These are phyloP conservation scores for Jaapia argillacea DNA, from an alignment of 768 basidiomycete species.

Conservation along the genomic window DNA sequence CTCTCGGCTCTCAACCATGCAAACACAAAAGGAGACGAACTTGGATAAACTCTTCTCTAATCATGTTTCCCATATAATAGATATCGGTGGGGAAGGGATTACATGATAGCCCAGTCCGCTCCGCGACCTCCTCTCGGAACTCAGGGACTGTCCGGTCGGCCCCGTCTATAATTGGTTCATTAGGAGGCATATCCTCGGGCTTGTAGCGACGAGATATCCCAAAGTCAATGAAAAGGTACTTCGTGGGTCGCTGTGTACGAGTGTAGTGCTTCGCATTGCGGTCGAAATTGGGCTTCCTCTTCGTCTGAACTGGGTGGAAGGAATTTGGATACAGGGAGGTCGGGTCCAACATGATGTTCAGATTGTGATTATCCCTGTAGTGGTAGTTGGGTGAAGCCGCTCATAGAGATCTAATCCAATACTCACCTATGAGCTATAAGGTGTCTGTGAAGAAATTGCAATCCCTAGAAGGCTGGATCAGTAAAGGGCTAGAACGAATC, in stretches of 20 bases:
- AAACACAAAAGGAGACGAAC: conserved; percentile 3
- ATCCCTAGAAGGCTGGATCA: conserved; percentile 6
- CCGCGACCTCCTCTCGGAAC: conserved; percentile 2
- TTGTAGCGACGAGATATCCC: conserved; percentile 16
- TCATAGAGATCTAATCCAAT: background rate
- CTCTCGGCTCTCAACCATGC: background rate
- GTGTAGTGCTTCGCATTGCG: conserved; percentile 8
- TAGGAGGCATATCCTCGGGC: conserved; percentile 1
- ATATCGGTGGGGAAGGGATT: conserved; percentile 18
- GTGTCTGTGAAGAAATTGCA: conserved; percentile 14
- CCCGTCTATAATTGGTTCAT: conserved; percentile 11
- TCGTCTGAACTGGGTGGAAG: conserved; percentile 3
- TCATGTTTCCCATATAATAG: conserved; percentile 15
- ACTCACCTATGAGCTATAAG: conserved; percentile 14
- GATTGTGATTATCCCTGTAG: conserved; percentile 2
- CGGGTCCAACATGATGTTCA: conserved; percentile 8
- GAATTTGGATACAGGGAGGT: conserved; percentile 4
- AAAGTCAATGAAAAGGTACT: conserved; percentile 21
- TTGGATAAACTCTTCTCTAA: conserved; percentile 9
- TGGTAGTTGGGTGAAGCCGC: background rate
- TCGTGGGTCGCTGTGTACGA: conserved; percentile 15
- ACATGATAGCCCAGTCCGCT: background rate
- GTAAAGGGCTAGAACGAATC: background rate
- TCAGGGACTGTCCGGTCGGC: conserved; percentile 19
- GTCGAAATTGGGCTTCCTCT: conserved; percentile 1